phyloP scores from a whole-genome alignment of 768 basidiomycete species.

The Podaxis carcinomalis region DNA sequence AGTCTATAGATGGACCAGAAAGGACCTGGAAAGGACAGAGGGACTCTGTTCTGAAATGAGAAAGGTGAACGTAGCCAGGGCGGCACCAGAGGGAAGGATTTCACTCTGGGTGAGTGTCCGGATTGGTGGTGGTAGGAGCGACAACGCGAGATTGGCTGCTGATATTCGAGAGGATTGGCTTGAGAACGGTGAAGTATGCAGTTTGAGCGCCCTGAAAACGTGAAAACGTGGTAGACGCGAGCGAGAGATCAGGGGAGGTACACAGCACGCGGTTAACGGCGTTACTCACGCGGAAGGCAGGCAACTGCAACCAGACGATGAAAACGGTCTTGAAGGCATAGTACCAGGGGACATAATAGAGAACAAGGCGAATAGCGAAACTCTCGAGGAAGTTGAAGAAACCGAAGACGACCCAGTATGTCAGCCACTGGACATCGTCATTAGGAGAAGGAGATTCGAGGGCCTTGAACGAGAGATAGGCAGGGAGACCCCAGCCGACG shows the following conservation, averaged over 20 bases:
- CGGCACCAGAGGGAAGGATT: slow-evolving; percentile 1
- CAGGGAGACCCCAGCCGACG: slow-evolving; percentile 92
- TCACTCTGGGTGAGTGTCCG: slow-evolving; percentile 34
- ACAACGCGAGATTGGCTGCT: slow-evolving; percentile 39
- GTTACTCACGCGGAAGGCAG: slow-evolving; percentile 71
- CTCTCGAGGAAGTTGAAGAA: slow-evolving; percentile 92
- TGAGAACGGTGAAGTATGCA: slow-evolving; percentile 71
- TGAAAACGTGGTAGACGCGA: slow-evolving; percentile 25
- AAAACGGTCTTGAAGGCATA: slow-evolving; percentile 89
- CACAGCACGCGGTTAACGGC: slow-evolving; percentile 7
- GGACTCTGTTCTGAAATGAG: not conserved
- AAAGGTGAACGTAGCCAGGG: not conserved
- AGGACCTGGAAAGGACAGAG: not conserved
- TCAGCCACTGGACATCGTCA: slow-evolving; percentile 94
- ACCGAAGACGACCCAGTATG: slow-evolving; percentile 96
- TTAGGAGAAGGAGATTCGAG: slow-evolving; percentile 80
- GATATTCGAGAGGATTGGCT: slow-evolving; percentile 73
- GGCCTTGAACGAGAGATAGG: slow-evolving; percentile 93
- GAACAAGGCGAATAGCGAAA: slow-evolving; percentile 74
- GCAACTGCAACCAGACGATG: slow-evolving; percentile 90
- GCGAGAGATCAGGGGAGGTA: slow-evolving; percentile 17
- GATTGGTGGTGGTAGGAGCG: slow-evolving; percentile 48
- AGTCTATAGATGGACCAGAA: not conserved
- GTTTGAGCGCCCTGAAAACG: slow-evolving; percentile 74
- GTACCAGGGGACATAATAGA: slow-evolving; percentile 95